Conservation (phyloP, 2,329 filamentous ascomycete genomes). For the Albophoma yamanashiensis region DNA sequence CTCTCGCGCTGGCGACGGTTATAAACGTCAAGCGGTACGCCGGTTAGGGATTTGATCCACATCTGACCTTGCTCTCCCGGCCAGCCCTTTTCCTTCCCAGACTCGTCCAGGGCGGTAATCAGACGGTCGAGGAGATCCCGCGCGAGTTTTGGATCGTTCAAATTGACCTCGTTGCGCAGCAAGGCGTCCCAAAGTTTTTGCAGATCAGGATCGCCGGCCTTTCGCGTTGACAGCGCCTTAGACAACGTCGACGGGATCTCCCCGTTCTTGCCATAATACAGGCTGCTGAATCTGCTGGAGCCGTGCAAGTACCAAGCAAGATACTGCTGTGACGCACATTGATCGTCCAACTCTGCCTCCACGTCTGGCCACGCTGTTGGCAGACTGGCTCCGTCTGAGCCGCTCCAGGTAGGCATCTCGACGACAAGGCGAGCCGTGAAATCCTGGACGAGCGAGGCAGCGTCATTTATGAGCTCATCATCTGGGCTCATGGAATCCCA, state of each 20-base stretch:
- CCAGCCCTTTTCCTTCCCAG: slow-evolving; percentile 19
- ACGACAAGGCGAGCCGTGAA: slow-evolving; percentile 22
- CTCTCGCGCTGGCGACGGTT: slow-evolving; percentile 31
- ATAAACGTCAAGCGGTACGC: slow-evolving; percentile 26
- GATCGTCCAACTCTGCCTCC: slow-evolving; percentile 14
- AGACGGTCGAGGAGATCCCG: slow-evolving; percentile 20
- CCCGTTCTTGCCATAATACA: slow-evolving; percentile 15
- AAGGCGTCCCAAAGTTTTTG: slow-evolving; percentile 18
- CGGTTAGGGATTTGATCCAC: slow-evolving; percentile 21
- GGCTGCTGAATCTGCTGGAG: slow-evolving; percentile 18
- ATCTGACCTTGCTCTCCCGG: slow-evolving; percentile 16
- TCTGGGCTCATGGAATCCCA: slow-evolving; percentile 29
- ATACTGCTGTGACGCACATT: slow-evolving; percentile 18
- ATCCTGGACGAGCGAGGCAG: slow-evolving; percentile 18
- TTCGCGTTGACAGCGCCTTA: slow-evolving; percentile 11
- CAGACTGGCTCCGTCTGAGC: slow-evolving; percentile 12
- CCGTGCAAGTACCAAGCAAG: slow-evolving; percentile 22
- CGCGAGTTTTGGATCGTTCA: slow-evolving; percentile 22
- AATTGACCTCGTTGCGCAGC: slow-evolving; percentile 25
- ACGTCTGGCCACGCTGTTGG: slow-evolving; percentile 6
- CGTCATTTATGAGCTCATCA: slow-evolving; percentile 15
- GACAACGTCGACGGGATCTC: slow-evolving; percentile 14
- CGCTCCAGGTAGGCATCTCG: slow-evolving; percentile 14
- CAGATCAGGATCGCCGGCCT: slow-evolving; percentile 7
- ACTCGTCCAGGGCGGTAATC: slow-evolving; percentile 16